Evolutionary conservation across 345 rosid genomes (phyloP).

Genomic region (Camelina laxa): DNA sequence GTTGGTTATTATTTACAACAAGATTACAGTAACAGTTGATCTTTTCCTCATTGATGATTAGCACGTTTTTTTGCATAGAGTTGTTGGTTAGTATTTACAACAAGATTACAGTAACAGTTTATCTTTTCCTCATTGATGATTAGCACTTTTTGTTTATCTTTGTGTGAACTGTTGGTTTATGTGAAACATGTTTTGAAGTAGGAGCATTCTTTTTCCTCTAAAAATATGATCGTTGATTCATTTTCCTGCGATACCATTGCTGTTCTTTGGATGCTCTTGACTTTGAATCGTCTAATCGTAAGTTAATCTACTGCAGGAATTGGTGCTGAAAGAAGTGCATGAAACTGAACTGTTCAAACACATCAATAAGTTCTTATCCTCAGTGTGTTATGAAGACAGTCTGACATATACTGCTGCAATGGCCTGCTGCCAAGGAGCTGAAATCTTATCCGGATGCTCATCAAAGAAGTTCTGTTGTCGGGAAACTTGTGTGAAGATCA

Average conservation of each 20-base stretch:
- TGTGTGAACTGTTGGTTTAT: not conserved
- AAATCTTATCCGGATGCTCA: slow-evolving; percentile 63
- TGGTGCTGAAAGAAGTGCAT: slow-evolving; percentile 53
- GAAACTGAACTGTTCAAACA: slow-evolving; percentile 53
- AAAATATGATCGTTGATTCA: not conserved
- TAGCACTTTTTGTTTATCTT: not conserved
- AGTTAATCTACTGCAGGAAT: slow-evolving; percentile 43
- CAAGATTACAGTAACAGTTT: not conserved
- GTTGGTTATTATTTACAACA: too few relatives aligned
- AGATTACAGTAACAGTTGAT: not conserved
- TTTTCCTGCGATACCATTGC: not conserved
- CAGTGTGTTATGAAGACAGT: slow-evolving; percentile 46
- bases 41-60: not conserved
- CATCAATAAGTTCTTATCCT: slow-evolving; percentile 52
- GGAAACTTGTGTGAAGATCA: slow-evolving; percentile 67
- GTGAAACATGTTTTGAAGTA: not conserved
- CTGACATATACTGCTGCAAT: slow-evolving; percentile 66
- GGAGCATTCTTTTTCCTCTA: too few relatives aligned
- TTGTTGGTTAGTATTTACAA: too few relatives aligned
- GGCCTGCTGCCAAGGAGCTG: slow-evolving; percentile 85
- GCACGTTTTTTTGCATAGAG: not conserved
- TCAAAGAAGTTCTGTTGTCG: slow-evolving; percentile 55
- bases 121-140: not conserved
- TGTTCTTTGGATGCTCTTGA: not conserved
- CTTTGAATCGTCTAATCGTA: slow-evolving; percentile 3